Evolutionary conservation across 2,329 filamentous ascomycete genomes (phyloP), one percentile per base, ranked within the genome.

Genomic region (Microsporum canis): DNA sequence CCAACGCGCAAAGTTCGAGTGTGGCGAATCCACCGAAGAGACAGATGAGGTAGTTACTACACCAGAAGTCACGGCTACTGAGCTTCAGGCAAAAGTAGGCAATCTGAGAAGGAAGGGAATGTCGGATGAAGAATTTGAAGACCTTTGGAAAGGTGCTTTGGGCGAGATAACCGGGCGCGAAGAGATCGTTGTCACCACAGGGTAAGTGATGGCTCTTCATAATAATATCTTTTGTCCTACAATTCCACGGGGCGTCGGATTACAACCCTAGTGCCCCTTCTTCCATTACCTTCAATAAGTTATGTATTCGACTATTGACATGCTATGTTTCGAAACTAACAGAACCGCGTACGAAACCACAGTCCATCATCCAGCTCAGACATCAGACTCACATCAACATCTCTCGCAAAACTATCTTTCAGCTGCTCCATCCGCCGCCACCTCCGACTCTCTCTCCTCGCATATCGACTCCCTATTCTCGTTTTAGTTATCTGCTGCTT

Each of bases 391-490:
- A 84, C 85, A 76, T 92, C 88, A 78, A 88, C 83, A 80, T 95
- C 89, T 80, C 88, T 95, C 86, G 88, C 91, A 82, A 84, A 88
- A 76, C 82, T 97, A 87, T 84, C 91, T 78, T 80, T 96, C 87
- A 73, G 78, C 79, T 96, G 77, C 67, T 72, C 76, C 70, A 66
- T 76, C 73, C 75, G 76, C 71, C 74, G 75, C 67, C 71, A 76
- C 70, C 63, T 77, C 69, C 68, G 76, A 73, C 74, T 77, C 71
- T 72, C 76, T 74, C 70, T 78, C 75, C 68, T 77, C 73, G 75
- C 75, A 69, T 76, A 78, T 78, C 71, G 76, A 77, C 69, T 78
- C 73, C 75, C 76, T 78, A 68, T 78, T 78, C 73, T 72, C 72
- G 57, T 77, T 78, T 61, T 79, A 71, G 68, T 68, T 8, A 14